Base-by-base conservation (phyloP, 2,329 filamentous ascomycete species). In the Penicillium expansum region DNA sequence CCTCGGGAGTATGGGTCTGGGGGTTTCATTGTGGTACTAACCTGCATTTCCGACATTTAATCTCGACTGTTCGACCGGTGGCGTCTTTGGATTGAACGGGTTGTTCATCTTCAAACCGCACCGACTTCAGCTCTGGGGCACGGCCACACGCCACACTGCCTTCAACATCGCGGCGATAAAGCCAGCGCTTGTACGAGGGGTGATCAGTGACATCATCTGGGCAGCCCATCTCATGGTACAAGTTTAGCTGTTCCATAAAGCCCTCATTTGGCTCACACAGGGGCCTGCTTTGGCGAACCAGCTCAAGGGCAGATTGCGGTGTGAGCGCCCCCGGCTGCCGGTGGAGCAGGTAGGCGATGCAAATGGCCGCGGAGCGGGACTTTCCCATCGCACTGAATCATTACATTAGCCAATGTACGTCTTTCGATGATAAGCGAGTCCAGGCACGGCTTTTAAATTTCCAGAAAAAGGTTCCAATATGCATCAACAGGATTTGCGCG, bases 11-110 rank as follows among this genome's bases (percentile, higher is more conserved):
- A 43, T 42, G 13, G 13, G 48, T 27, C 43, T 57, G 9, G 49
- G 32, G 14, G 37, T 32, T 37, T 2, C 59, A 22, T 27, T 57
- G 6, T 35, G 27, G 30, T 50, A 69, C 83, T 85, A 74, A 76
- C 75, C 94, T 86, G 81, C 94, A 99, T 77, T 93, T 97, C 71
- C 92, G 91, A 78, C 94, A 97, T 66, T 90, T 85, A 57, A 96
- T 80, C 70, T 92, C 87, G n/a, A 71, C 70, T 29, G 65, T 59
- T 41, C 58, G 65, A 48, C 68, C 68, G 18, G 57, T 56, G 43
- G 61, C 43, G 35, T 62, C 48, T 37, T 67, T 57, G 42, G 63
- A 52, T 50, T 60, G 62, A 20, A 62, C 55, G 18, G 62, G 62
- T 66, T 83, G 79, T 63, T 85, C 77, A 45, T 79, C 76, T 67